These are phyloP conservation scores for Corrigiola litoralis DNA, from an alignment of 179 eudicot species.

Conservation along the genomic window DNA sequence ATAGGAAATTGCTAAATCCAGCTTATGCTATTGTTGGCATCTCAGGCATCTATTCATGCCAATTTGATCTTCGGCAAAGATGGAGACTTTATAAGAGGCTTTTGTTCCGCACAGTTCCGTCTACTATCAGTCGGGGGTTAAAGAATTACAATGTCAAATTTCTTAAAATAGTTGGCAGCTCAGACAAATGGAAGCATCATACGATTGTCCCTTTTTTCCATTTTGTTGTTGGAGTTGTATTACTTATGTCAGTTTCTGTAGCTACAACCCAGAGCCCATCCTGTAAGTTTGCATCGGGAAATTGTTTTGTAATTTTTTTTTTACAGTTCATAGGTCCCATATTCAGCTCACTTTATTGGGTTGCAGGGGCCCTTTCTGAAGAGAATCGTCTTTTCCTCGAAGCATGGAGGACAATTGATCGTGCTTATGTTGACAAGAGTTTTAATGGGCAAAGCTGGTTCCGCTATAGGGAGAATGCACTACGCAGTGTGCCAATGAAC, in stretches of 20 bases:
- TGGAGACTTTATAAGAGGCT: slow-evolving; percentile 13
- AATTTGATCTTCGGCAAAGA: slow-evolving; percentile 20
- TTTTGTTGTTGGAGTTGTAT: slow-evolving; percentile 53
- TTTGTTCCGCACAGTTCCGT: slow-evolving; percentile 15
- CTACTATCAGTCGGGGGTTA: slow-evolving; percentile 20
- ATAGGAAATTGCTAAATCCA: slow-evolving; percentile 19
- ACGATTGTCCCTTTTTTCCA: slow-evolving; percentile 31
- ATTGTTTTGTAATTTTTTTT: neutral
- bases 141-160: slow-evolving; percentile 30
- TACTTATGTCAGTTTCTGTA: slow-evolving; percentile 54
- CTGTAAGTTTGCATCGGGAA: slow-evolving; percentile 47
- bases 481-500: slow-evolving; percentile 88
- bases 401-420: slow-evolving; percentile 96
- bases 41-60: slow-evolving; percentile 11
- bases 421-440: slow-evolving; percentile 88
- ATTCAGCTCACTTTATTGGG: slow-evolving; percentile 6
- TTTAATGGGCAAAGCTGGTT: slow-evolving; percentile 99
- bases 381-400: slow-evolving; percentile 92
- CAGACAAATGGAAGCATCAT: slow-evolving; percentile 25
- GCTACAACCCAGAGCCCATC: slow-evolving; percentile 55
- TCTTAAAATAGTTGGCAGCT: slow-evolving; percentile 24
- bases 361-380: slow-evolving; percentile 78
- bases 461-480: slow-evolving; percentile 87
- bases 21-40: slow-evolving; percentile 12
- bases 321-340: neutral